Evolutionary conservation across 305 asterid species (phyloP).

Genomic region (Stenogyne calaminthoides): DNA sequence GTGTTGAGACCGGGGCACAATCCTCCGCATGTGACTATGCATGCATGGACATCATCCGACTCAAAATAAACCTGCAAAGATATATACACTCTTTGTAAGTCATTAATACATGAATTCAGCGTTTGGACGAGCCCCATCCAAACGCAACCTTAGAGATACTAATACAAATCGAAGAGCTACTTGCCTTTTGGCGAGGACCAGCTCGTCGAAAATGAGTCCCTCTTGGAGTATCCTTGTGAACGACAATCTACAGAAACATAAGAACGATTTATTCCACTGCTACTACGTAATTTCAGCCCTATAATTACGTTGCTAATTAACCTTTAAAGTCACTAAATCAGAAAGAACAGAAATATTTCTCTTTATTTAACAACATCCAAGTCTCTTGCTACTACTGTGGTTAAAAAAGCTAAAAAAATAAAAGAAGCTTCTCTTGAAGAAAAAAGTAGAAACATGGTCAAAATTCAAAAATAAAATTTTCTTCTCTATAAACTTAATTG

Average conservation of each 20-base stretch:
- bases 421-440: neutral
- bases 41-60: slow-evolving; percentile 81
- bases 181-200: slow-evolving; percentile 88
- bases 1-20: slow-evolving; percentile 98
- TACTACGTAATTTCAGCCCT: no score
- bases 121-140: no score
- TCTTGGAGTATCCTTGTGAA: slow-evolving; percentile 78
- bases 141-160: neutral
- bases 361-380: neutral
- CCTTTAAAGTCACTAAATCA: neutral
- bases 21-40: slow-evolving; percentile 97
- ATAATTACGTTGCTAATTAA: no score
- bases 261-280: neutral
- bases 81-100: neutral
- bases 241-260: slow-evolving; percentile 43
- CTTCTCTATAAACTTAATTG: neutral
- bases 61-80: slow-evolving; percentile 74
- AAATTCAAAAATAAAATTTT: neutral
- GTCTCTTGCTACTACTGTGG: neutral
- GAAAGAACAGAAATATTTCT: neutral
- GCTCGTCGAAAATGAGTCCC: slow-evolving; percentile 95
- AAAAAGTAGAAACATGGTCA: neutral
- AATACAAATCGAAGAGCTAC: slow-evolving; percentile 7
- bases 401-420: neutral
- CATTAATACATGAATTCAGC: neutral